phyloP scores from a whole-genome alignment of 192 early-diverging fungal genomes.

The Oehlia diaphana region DNA sequence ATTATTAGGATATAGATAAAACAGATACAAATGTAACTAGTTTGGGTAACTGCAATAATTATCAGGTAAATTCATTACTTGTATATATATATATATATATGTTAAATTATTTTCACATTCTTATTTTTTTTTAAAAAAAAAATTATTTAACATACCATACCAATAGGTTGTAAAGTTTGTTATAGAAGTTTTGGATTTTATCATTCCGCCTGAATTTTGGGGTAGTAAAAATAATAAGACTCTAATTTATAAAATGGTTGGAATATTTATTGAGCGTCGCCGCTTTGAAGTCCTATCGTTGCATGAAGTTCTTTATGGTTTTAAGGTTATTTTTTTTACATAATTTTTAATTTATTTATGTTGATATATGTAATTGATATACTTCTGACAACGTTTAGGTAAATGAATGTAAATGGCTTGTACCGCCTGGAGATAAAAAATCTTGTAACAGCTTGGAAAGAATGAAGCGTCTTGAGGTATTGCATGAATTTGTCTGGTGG shows the following conservation, averaged over 20 bases:
- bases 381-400: neutral
- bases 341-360: neutral
- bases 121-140: neutral
- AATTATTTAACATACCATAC: neutral
- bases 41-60: neutral
- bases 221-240: neutral
- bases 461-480: neutral
- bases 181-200: neutral
- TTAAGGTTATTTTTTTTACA: neutral
- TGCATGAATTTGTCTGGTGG: constrained; percentile 25
- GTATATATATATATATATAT: no score
- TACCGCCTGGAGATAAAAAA: neutral
- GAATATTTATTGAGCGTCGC: neutral
- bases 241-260: neutral
- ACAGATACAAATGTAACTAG: neutral
- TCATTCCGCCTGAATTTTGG: neutral
- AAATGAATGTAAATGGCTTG: constrained; percentile 20
- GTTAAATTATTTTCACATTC: neutral
- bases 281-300: neutral
- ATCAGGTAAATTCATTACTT: neutral
- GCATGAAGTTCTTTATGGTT: neutral
- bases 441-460: neutral
- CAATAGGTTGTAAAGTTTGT: constrained; percentile 7
- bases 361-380: no score
- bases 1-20: neutral